phyloP scores from a whole-genome alignment of 176 grass and related monocot species.

The Carex littledalei region DNA sequence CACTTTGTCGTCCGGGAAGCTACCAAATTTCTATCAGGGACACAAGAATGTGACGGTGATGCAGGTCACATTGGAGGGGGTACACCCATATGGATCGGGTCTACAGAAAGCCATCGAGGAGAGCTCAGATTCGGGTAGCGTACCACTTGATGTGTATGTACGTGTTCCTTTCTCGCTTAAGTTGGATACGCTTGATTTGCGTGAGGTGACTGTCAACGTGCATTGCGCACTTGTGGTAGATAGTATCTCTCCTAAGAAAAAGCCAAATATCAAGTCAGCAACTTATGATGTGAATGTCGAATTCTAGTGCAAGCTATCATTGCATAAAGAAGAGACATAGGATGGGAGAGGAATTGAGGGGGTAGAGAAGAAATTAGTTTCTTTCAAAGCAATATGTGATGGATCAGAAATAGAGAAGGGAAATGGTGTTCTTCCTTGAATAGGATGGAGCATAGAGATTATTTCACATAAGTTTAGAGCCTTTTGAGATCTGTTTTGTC shows the following conservation, averaged over 20 bases:
- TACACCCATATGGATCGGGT: slow-evolving; percentile 28
- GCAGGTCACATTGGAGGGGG: slow-evolving; percentile 58
- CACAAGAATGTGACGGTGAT: slow-evolving; percentile 66
- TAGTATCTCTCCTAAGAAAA: slow-evolving; percentile 60
- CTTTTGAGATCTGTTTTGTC: neutral
- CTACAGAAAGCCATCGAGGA: slow-evolving; percentile 57
- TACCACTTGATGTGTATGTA: slow-evolving; percentile 65
- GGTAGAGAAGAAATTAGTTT: neutral
- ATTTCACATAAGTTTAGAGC: neutral
- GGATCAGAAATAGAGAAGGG: neutral
- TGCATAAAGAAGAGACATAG: neutral
- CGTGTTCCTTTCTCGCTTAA: slow-evolving; percentile 45
- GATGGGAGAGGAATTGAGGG: neutral
- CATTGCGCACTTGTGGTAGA: slow-evolving; percentile 66
- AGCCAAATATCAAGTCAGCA: slow-evolving; percentile 54
- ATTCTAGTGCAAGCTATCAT: slow-evolving; percentile 20
- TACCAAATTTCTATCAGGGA: slow-evolving; percentile 68
- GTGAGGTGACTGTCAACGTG: slow-evolving; percentile 44
- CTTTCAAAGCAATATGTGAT: neutral
- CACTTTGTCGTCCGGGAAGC: slow-evolving; percentile 45
- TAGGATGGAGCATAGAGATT: neutral
- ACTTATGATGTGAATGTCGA: slow-evolving; percentile 52
- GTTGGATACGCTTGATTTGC: neutral
- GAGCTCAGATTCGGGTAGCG: slow-evolving; percentile 42
- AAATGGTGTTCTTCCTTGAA: neutral